phyloP scores from a whole-genome alignment of 176 grass and related monocot species.

The Eleusine coracana region DNA sequence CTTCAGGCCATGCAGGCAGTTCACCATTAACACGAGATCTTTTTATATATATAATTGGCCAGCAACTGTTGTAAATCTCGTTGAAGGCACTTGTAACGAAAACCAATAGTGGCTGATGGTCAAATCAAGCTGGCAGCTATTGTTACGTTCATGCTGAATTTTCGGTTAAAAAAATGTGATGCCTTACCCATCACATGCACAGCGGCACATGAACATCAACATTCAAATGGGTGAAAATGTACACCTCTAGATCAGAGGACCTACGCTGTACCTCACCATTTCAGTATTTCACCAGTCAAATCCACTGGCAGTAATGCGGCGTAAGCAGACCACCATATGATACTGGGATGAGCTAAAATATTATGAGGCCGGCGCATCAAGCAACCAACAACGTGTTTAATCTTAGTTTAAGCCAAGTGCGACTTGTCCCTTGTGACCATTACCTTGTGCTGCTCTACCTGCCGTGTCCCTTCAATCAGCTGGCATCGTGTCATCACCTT shows the following conservation, averaged over 20 bases:
- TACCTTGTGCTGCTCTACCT: conserved; percentile 7
- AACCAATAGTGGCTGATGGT: not conserved
- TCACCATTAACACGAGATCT: too few species aligned
- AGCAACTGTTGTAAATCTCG: too few species aligned
- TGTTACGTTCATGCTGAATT: not conserved
- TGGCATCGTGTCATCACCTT: not conserved
- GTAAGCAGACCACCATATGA: not conserved
- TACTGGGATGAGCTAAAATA: not conserved
- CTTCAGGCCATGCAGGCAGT: too few species aligned
- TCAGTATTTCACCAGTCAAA: not conserved
- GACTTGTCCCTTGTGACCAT: not conserved
- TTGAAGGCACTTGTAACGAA: too few species aligned
- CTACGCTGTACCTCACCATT: not conserved
- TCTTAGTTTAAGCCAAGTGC: conserved; percentile 3
- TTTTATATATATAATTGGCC: too few species aligned
- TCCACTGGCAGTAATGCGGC: not conserved
- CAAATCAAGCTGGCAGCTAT: not conserved
- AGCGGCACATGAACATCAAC: not conserved
- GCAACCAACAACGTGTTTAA: not conserved
- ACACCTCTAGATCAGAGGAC: not conserved
- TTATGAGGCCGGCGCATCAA: not conserved
- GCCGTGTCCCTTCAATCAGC: not conserved
- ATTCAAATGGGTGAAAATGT: not conserved
- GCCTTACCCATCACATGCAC: not conserved
- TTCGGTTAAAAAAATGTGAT: not conserved